phyloP scores from a whole-genome alignment of 139 green algal species.

The Chlamydomonas incerta region DNA sequence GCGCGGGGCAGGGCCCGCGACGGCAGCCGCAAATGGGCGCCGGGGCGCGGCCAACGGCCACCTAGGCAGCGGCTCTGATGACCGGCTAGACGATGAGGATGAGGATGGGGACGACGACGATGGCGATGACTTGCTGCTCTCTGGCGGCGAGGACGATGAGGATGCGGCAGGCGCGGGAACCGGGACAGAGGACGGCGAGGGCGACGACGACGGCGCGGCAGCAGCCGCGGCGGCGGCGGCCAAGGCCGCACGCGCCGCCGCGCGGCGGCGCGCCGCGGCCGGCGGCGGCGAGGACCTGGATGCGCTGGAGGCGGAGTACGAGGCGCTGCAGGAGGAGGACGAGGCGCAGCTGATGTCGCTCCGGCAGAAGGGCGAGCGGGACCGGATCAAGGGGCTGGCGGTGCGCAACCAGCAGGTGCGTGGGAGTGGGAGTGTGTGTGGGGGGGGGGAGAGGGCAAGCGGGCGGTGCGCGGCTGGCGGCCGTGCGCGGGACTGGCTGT shows the following conservation, averaged over 20 bases:
- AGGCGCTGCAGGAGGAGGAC: constrained; percentile 47
- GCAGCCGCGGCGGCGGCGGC: background rate
- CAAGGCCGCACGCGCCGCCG: background rate
- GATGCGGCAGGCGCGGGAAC: background rate
- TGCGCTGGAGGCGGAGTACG: constrained; percentile 66
- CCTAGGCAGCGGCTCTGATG: background rate
- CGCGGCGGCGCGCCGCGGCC: too few species aligned
- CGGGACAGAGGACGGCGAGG: background rate
- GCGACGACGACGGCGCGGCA: too few species aligned
- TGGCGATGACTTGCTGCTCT: background rate
- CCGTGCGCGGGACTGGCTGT: background rate
- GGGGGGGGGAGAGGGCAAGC: background rate
- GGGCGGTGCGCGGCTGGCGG: too few species aligned
- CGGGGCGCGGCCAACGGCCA: background rate
- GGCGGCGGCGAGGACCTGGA: constrained; percentile 52
- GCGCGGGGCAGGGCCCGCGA: background rate
- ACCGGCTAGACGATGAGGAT: background rate
- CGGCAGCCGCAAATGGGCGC: background rate
- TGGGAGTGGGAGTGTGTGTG: background rate
- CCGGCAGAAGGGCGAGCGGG: constrained; percentile 44
- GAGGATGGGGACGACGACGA: constrained; percentile 9
- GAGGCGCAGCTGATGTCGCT: constrained; percentile 35
- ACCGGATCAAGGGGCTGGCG: constrained; percentile 60
- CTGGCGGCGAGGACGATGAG: background rate
- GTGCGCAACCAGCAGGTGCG: constrained; percentile 53